Percentiles rank a stretch among this genome's conserved stretches.
These are phyloP conservation scores for Saksenaea vasiformis DNA, from an alignment of 371 early-diverging fungal species.

Conservation along the genomic window DNA sequence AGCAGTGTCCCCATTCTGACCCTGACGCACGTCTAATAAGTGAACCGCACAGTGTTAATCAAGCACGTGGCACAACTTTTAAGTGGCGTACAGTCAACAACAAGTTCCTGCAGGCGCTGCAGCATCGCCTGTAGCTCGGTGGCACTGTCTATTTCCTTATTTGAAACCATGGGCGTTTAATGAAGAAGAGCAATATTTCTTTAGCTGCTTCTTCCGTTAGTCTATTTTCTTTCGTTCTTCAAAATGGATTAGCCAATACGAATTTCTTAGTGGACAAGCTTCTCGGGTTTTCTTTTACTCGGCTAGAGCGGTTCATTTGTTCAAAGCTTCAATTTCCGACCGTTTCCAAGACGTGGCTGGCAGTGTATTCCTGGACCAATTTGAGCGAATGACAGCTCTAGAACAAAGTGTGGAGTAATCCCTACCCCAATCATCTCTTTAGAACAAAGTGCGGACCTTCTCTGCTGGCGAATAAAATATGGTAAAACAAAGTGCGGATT, in stretches of 20 bases:
- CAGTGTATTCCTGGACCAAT: too few relatives aligned
- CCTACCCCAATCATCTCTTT: too few relatives aligned
- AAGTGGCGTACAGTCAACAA: conserved; percentile 31
- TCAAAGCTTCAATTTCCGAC: too few relatives aligned
- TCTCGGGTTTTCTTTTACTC: too few relatives aligned
- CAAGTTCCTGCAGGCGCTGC: conserved; percentile 30
- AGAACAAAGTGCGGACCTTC: too few relatives aligned
- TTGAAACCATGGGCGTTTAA: conserved; percentile 20
- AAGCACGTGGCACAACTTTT: neutral
- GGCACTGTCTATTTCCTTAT: conserved; percentile 25
- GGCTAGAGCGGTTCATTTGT: too few relatives aligned
- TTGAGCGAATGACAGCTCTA: too few relatives aligned
- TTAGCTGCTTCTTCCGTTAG: neutral
- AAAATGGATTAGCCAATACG: conserved; percentile 1
- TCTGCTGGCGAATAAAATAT: too few relatives aligned
- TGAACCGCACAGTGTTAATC: neutral
- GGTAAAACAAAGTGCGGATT: too few relatives aligned
- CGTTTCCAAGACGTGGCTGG: too few relatives aligned
- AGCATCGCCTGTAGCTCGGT: conserved; percentile 42
- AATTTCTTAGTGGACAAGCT: neutral
- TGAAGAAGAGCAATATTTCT: conserved; percentile 1
- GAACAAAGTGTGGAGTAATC: too few relatives aligned
- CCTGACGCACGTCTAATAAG: conserved; percentile 47
- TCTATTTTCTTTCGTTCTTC: neutral
- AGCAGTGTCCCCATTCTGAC: conserved; percentile 34